Evolutionary conservation across 768 basidiomycete species (phyloP).

Genomic region (Kwoniella sp.): DNA sequence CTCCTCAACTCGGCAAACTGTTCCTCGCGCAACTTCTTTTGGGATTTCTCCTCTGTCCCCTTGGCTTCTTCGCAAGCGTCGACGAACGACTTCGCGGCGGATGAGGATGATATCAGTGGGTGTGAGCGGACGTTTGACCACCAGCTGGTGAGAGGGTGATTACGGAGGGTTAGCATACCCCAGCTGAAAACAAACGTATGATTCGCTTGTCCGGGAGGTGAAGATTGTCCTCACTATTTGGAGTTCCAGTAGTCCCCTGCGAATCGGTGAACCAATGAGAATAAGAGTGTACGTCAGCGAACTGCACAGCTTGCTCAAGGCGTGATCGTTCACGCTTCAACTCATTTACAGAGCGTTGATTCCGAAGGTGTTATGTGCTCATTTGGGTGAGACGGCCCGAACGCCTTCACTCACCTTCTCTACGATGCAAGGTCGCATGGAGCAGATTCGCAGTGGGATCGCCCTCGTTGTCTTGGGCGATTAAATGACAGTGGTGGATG

Average conservation of each 20-base stretch:
- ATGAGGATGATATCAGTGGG: conserved; percentile 31
- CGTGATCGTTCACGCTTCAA: no score
- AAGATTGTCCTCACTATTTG: conserved; percentile 51
- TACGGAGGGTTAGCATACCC: background rate
- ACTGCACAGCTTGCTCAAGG: background rate
- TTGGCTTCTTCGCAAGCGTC: conserved; percentile 43
- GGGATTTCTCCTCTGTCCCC: conserved; percentile 19
- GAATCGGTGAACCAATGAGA: background rate
- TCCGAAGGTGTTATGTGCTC: background rate
- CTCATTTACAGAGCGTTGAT: no score
- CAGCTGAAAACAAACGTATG: background rate
- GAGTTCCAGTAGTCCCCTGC: conserved; percentile 55
- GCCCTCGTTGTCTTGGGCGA: conserved; percentile 52
- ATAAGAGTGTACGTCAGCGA: background rate
- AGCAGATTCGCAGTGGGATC: conserved; percentile 51
- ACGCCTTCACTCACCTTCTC: conserved; percentile 42
- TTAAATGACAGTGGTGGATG: conserved; percentile 46
- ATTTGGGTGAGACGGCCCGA: background rate
- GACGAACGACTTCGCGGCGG: conserved; percentile 46
- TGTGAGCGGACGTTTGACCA: conserved; percentile 44
- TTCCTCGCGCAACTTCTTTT: conserved; percentile 28
- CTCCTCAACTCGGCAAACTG: conserved; percentile 52
- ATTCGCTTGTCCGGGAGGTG: background rate
- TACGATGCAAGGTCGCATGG: conserved; percentile 51
- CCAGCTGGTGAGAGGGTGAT: conserved; percentile 44